phyloP scores from a whole-genome alignment of 257 asterid species.

The Ilex asprella region DNA sequence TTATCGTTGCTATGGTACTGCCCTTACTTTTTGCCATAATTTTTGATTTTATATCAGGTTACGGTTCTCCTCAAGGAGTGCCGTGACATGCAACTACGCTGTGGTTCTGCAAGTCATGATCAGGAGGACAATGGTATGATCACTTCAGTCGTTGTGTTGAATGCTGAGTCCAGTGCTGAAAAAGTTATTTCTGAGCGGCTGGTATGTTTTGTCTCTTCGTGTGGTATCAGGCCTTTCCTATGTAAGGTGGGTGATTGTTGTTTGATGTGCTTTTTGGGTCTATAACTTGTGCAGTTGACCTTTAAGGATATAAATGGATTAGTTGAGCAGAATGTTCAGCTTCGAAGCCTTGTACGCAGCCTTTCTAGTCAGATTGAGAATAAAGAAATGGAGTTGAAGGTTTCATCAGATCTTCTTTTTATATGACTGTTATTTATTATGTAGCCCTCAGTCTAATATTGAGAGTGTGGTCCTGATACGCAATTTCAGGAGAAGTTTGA shows the following conservation, averaged over 20 bases:
- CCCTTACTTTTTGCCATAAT: background rate
- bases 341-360: constrained; percentile 58
- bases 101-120: constrained; percentile 52
- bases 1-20: too few species aligned
- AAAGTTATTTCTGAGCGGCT: constrained; percentile 37
- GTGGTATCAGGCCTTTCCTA: background rate
- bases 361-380: constrained; percentile 71
- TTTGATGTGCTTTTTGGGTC: constrained; percentile 5
- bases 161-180: constrained; percentile 34
- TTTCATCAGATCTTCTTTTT: constrained; percentile 5
- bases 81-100: constrained; percentile 84
- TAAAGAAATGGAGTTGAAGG: constrained; percentile 73
- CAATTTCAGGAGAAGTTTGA: constrained; percentile 56
- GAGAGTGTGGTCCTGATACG: background rate
- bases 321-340: constrained; percentile 83
- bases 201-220: constrained; percentile 32
- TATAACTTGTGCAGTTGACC: constrained; percentile 47
- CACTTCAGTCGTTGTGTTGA: constrained; percentile 20
- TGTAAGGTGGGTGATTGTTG: background rate
- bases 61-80: constrained; percentile 84
- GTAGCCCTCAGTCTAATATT: background rate
- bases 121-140: constrained; percentile 22
- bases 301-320: constrained; percentile 84
- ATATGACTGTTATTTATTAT: background rate
- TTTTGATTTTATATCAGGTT: constrained; percentile 38